Evolutionary conservation across 441 rosid genomes (phyloP), one percentile per base, ranked within the genome.

Genomic region (Capsella rubella): DNA sequence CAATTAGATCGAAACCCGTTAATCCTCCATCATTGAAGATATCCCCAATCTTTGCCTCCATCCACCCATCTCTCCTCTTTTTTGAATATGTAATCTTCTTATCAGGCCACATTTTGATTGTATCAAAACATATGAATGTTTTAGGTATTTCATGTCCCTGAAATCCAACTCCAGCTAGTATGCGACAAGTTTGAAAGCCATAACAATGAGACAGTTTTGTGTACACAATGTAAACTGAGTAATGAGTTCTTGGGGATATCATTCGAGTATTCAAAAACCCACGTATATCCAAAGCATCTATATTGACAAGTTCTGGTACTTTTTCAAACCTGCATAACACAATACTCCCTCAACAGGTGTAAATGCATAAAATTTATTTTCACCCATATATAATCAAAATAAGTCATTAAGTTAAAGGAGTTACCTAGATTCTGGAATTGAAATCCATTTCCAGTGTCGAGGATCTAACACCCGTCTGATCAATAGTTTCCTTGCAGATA

Each of bases 401-500:
- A 7, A 46, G 25, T 46, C 25, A 46, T 15, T 46, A 46, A 7
- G 51, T 7, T 18, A 4, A 16, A 21, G 21, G 51, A 46, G 50
- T 46, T 3, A 50, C 54, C 54, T 50, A 9, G 54, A 50, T 21
- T 9, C 54, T 1, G 47, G 65, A 18, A 45, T 0, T 11, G 43
- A 57, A 34, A 43, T 66, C 96, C 90, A 88, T 45, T 27, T 14
- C 88, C 88, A 88, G 55, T 80, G 72, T 0, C 10, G 0, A n/a
- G 87, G 93, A 34, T 76, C 79, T 49, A 66, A 71, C 4, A 82
- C 79, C 90, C 89, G 79, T 2, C 47, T 55, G 67, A 90, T 85
- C 57, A 0, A 2, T 1, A 90, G 78, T 14, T 80, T 83, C 72
- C 81, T 85, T 0, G 86, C 74, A 0, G 84, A 67, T 31, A 88